These are phyloP conservation scores for Fusarium euwallaceae DNA, from an alignment of 2,329 filamentous ascomycete species.

Conservation along the genomic window DNA sequence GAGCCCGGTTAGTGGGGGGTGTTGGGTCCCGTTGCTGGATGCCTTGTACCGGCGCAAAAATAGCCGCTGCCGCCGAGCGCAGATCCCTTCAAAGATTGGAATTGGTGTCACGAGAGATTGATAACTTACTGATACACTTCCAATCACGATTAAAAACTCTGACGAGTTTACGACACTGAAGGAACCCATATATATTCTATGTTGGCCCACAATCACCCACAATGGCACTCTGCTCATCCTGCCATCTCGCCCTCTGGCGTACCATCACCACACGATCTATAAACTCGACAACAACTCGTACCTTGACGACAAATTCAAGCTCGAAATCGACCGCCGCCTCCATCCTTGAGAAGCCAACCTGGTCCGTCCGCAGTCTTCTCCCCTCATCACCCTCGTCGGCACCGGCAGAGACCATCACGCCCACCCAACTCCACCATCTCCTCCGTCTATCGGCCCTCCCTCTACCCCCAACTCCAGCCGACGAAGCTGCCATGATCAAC, in stretches of 20 bases:
- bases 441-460: conserved; percentile 91
- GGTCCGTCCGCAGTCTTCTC: conserved; percentile 85
- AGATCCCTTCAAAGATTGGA: neutral
- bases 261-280: conserved; percentile 17
- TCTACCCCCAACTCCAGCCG: conserved; percentile 69
- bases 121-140: neutral
- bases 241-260: conserved; percentile 47
- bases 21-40: neutral
- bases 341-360: conserved; percentile 79
- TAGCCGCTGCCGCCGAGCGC: conserved; percentile 1
- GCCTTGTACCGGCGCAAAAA: neutral
- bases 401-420: conserved; percentile 65
- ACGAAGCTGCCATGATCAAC: conserved; percentile 78
- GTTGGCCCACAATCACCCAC: neutral
- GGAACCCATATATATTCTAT: neutral
- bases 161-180: neutral
- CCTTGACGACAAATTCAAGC: conserved; percentile 12
- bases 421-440: conserved; percentile 82
- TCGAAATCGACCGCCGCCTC: conserved; percentile 42
- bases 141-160: neutral
- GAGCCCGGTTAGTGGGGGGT: neutral
- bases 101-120: neutral
- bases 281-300: conserved; percentile 11
- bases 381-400: conserved; percentile 55
- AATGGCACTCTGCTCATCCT: conserved; percentile 51